Conservation (phyloP, 2,329 filamentous ascomycete species). For the Spiromastix sp. region DNA sequence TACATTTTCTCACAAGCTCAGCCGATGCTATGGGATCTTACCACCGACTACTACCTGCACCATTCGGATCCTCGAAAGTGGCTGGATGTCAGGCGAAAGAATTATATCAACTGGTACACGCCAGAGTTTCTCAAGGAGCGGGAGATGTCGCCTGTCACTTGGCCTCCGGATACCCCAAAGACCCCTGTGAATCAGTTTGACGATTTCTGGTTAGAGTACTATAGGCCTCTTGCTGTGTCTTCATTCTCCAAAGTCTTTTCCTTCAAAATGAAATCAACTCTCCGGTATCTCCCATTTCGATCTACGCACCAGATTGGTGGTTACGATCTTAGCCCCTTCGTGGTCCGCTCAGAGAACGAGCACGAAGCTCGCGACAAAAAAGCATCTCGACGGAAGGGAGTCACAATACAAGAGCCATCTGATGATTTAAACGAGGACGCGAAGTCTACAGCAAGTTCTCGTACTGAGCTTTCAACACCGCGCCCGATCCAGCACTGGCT, state of each 20-base stretch:
- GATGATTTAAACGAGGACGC: conserved; percentile 36
- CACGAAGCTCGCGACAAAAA: conserved; percentile 53
- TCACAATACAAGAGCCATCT: conserved; percentile 56
- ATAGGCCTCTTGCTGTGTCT: conserved; percentile 76
- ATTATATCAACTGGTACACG: conserved; percentile 87
- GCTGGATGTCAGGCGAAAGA: conserved; percentile 50
- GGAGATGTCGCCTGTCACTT: conserved; percentile 40
- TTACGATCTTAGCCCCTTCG: conserved; percentile 79
- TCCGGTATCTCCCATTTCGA: conserved; percentile 70
- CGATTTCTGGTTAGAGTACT: conserved; percentile 97
- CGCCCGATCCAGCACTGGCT: conserved; percentile 20
- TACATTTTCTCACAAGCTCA: conserved; percentile 81
- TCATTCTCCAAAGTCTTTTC: conserved; percentile 88
- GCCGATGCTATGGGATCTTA: conserved; percentile 93
- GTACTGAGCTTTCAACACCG: conserved; percentile 10
- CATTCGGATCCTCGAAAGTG: conserved; percentile 72
- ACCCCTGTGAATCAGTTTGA: conserved; percentile 53
- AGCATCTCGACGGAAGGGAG: conserved; percentile 50
- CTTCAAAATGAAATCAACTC: conserved; percentile 82
- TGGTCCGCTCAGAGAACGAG: conserved; percentile 53
- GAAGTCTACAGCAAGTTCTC: conserved; percentile 25
- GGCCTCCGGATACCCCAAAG: conserved; percentile 17
- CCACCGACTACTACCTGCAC: conserved; percentile 92
- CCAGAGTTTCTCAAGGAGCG: conserved; percentile 58
- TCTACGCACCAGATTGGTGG: conserved; percentile 56